These are phyloP conservation scores for Sclerotinia subarctica DNA, from an alignment of 2,329 filamentous ascomycete species.

Conservation along the genomic window DNA sequence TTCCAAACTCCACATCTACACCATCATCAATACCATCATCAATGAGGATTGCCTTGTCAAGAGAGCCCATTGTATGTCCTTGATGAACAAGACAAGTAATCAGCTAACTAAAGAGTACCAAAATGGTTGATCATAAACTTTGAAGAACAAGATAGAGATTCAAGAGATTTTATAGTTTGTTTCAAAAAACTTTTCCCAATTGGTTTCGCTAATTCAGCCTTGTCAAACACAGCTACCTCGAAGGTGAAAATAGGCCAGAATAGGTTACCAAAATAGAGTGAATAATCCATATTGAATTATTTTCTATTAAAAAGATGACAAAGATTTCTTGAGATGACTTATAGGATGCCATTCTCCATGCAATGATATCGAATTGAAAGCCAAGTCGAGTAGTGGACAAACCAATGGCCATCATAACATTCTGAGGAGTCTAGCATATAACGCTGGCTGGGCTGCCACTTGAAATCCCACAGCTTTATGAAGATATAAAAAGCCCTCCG, in stretches of 20 bases:
- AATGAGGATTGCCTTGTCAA: neutral
- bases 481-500: no score
- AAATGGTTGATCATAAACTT: neutral
- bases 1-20: neutral
- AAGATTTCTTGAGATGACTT: neutral
- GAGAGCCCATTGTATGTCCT: neutral
- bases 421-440: no score
- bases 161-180: neutral
- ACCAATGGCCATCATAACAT: no score
- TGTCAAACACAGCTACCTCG: neutral
- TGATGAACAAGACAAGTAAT: neutral
- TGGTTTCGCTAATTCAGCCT: neutral
- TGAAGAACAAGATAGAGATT: neutral
- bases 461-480: neutral
- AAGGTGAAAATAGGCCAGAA: neutral
- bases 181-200: no score
- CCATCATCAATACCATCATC: neutral
- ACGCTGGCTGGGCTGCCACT: neutral
- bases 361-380: neutral
- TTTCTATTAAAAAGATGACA: neutral
- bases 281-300: neutral
- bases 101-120: neutral
- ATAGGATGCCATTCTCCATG: neutral
- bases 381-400: neutral
- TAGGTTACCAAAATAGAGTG: neutral